A percentile compares a stretch with the other conserved stretches of the same genome.
phyloP scores from a whole-genome alignment of 2,329 filamentous ascomycete species.

The Botrytis squamosa region DNA sequence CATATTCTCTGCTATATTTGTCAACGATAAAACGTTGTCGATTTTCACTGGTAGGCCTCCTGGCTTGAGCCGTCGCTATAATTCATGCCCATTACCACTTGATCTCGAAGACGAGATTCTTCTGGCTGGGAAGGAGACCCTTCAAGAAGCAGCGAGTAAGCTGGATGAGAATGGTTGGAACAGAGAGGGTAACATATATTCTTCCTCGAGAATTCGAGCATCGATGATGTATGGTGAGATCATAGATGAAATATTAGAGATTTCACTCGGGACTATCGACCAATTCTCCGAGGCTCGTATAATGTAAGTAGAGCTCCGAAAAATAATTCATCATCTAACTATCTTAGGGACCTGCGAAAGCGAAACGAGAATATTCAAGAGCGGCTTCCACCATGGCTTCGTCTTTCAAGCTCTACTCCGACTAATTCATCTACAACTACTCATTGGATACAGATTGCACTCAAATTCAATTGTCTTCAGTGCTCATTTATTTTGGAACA shows the following conservation, averaged over 20 bases:
- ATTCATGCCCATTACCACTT: conserved; percentile 51
- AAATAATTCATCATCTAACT: conserved; percentile 31
- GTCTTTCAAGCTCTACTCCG: conserved; percentile 43
- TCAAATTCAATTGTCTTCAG: conserved; percentile 46
- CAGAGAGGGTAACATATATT: conserved; percentile 43
- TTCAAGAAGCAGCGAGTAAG: conserved; percentile 42
- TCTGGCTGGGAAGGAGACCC: conserved; percentile 42
- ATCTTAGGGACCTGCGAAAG: conserved; percentile 39
- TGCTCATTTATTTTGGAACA: conserved; percentile 47
- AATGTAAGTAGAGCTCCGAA: neutral
- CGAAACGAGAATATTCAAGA: conserved; percentile 42
- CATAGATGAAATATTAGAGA: conserved; percentile 58
- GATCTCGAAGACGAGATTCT: conserved; percentile 54
- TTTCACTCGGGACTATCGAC: conserved; percentile 43
- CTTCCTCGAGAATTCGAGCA: conserved; percentile 48
- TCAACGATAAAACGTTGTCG: neutral
- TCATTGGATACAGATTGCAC: neutral
- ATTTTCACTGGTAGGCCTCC: neutral
- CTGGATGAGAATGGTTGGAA: conserved; percentile 56
- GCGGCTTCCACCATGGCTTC: conserved; percentile 40
- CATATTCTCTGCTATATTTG: neutral
- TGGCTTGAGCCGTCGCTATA: conserved; percentile 42
- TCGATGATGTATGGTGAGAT: conserved; percentile 49
- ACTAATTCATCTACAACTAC: conserved; percentile 46
- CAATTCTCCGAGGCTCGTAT: conserved; percentile 9